A percentile compares a stretch with the other conserved stretches of the same genome.
These are phyloP conservation scores for Ustilago xerochloae DNA, from an alignment of 1,284 basidiomycete genomes.

Conservation along the genomic window DNA sequence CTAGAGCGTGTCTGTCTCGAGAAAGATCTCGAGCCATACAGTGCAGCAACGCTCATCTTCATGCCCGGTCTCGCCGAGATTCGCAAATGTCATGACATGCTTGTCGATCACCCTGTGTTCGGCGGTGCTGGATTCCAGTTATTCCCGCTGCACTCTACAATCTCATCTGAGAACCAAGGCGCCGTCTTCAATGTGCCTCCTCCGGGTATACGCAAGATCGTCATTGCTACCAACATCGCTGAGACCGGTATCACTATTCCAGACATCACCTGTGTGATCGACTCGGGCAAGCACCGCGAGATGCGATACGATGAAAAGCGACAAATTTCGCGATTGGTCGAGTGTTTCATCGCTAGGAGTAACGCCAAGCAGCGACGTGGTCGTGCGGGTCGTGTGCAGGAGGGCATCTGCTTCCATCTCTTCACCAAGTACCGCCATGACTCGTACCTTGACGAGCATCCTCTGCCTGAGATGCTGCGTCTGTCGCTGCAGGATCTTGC, in stretches of 20 bases:
- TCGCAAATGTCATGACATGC: conserved; percentile 83
- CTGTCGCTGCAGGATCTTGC: conserved; percentile 93
- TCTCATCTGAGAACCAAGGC: conserved; percentile 79
- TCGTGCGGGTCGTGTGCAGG: conserved; percentile 90
- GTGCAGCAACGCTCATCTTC: conserved; percentile 87
- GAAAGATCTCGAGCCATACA: conserved; percentile 74
- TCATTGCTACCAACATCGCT: conserved; percentile 79
- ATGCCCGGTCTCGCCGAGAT: conserved; percentile 90
- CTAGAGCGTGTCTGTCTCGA: conserved; percentile 86
- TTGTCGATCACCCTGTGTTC: conserved; percentile 81
- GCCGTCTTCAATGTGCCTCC: conserved; percentile 90
- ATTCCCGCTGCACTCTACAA: conserved; percentile 88
- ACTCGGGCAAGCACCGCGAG: conserved; percentile 84
- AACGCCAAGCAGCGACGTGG: conserved; percentile 94
- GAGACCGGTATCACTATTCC: conserved; percentile 98
- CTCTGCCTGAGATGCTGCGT: conserved; percentile 94
- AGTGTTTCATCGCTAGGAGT: conserved; percentile 91
- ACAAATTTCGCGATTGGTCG: conserved; percentile 90
- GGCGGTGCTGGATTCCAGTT: conserved; percentile 79
- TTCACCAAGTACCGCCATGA: conserved; percentile 92
- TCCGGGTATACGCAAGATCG: conserved; percentile 84
- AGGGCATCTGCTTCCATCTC: conserved; percentile 92
- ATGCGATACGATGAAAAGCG: conserved; percentile 90
- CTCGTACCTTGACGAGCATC: conserved; percentile 83
- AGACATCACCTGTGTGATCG: conserved; percentile 97